Evolutionary conservation across 495 filamentous ascomycete genomes (phyloP).

Genomic region (Aspergillus hancockii): DNA sequence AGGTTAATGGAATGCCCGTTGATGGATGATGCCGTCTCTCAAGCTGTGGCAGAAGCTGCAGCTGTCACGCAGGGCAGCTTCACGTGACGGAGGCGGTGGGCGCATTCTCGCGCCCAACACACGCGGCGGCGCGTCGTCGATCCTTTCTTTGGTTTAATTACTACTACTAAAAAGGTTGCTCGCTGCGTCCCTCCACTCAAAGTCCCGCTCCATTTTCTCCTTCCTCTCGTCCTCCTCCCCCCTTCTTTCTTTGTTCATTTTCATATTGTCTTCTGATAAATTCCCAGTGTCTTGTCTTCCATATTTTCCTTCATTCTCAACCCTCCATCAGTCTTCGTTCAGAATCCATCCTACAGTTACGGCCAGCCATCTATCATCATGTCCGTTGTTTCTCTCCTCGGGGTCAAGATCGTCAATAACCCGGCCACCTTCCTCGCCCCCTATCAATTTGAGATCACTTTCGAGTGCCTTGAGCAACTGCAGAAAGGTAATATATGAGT

Average conservation of each 20-base stretch:
- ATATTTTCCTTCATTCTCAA: not conserved
- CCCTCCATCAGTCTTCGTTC: not conserved
- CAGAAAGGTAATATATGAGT: constrained; percentile 69
- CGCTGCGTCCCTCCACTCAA: not conserved
- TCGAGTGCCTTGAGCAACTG: constrained; percentile 90
- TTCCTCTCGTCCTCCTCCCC: too few species aligned
- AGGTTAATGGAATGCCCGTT: not conserved
- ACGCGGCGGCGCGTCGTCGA: constrained; percentile 30
- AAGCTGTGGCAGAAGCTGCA: constrained; percentile 26
- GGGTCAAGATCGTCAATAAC: constrained; percentile 95
- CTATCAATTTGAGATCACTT: constrained; percentile 97
- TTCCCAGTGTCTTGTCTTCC: not conserved
- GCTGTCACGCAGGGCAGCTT: constrained; percentile 11
- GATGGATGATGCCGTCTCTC: constrained; percentile 8
- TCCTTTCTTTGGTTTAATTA: constrained; percentile 23
- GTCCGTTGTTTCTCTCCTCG: constrained; percentile 95
- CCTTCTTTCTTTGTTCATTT: not conserved
- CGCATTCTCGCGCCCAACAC: constrained; percentile 22
- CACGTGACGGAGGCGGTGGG: constrained; percentile 30
- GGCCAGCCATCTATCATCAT: constrained; percentile 53
- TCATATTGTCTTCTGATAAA: not conserved
- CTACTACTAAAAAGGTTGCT: not conserved
- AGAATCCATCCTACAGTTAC: constrained; percentile 3
- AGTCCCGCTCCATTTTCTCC: constrained; percentile 11
- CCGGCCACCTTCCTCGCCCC: constrained; percentile 84